Evolutionary conservation across 345 rosid genomes (phyloP).

Genomic region (Melastoma malabathricum): DNA sequence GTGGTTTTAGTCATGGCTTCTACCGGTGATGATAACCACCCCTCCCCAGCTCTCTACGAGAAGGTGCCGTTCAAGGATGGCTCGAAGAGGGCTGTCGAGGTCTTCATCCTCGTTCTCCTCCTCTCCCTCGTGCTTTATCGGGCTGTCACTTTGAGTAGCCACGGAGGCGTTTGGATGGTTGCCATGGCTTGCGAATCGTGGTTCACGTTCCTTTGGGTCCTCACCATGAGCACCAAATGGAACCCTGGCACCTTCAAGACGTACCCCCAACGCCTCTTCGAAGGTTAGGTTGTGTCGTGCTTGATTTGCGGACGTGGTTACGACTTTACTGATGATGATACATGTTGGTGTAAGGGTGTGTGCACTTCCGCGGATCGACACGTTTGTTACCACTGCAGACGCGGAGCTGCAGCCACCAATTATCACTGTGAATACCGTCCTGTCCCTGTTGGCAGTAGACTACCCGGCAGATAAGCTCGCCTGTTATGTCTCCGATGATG

Average conservation of each 20-base stretch:
- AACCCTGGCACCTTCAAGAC: constrained; percentile 32
- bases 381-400: constrained; percentile 44
- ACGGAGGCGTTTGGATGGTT: constrained; percentile 40
- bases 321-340: too few species aligned
- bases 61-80: constrained; percentile 11
- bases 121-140: constrained; percentile 23
- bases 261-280: constrained; percentile 30
- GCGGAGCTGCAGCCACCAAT: constrained; percentile 33
- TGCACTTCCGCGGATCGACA: constrained; percentile 16
- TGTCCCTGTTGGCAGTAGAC: constrained; percentile 41
- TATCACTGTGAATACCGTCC: constrained; percentile 33
- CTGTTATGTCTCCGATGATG: constrained; percentile 44
- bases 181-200: constrained; percentile 51
- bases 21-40: too few species aligned
- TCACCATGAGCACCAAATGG: constrained; percentile 38
- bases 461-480: constrained; percentile 41
- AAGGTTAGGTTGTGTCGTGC: constrained; percentile 12
- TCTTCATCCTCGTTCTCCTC: constrained; percentile 21
- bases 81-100: constrained; percentile 16
- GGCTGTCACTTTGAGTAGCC: constrained; percentile 9
- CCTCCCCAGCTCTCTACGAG: constrained; percentile 22
- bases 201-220: constrained; percentile 41
- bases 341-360: too few species aligned
- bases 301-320: too few species aligned
- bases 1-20: too few species aligned